Conservation (phyloP, 495 filamentous ascomycete species). For the Amphirosellinia nigrospora region DNA sequence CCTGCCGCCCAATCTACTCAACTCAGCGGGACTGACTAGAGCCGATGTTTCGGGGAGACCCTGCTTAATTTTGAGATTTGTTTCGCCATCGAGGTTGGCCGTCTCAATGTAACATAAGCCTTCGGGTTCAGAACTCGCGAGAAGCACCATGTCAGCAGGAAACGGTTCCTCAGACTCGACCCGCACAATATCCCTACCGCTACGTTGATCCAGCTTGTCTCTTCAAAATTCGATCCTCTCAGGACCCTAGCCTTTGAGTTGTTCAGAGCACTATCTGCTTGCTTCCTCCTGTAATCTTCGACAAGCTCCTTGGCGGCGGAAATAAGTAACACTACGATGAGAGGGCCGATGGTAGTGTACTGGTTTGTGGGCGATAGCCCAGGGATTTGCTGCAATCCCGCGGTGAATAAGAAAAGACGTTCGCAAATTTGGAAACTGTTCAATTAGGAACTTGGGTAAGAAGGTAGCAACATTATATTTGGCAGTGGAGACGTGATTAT, state of each 20-base stretch:
- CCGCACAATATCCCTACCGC: slow-evolving; percentile 89
- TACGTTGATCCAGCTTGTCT: slow-evolving; percentile 92
- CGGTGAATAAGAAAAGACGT: slow-evolving; percentile 99
- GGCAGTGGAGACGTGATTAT: slow-evolving; percentile 96
- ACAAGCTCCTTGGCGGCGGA: slow-evolving; percentile 95
- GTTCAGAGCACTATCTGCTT: slow-evolving; percentile 87
- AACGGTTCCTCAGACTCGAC: slow-evolving; percentile 97
- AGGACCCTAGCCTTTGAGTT: slow-evolving; percentile 85
- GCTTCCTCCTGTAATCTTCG: slow-evolving; percentile 90
- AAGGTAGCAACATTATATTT: slow-evolving; percentile 99
- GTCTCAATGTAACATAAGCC: slow-evolving; percentile 99
- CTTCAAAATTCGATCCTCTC: slow-evolving; percentile 82
- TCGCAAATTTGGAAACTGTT: slow-evolving; percentile 99
- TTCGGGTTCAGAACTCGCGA: slow-evolving; percentile 96
- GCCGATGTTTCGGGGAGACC: slow-evolving; percentile 91
- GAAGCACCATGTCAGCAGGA: slow-evolving; percentile 88
- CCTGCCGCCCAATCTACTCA: slow-evolving; percentile 85
- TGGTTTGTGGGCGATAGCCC: slow-evolving; percentile 91
- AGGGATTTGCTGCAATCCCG: slow-evolving; percentile 93
- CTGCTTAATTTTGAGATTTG: slow-evolving; percentile 99
- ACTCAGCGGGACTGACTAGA: slow-evolving; percentile 83
- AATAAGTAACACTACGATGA: slow-evolving; percentile 86
- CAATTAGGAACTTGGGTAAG: slow-evolving; percentile 95
- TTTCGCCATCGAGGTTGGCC: slow-evolving; percentile 97
- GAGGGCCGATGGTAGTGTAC: slow-evolving; percentile 94